phyloP scores from a whole-genome alignment of 2,329 filamentous ascomycete genomes.

The Botryotinia convoluta region DNA sequence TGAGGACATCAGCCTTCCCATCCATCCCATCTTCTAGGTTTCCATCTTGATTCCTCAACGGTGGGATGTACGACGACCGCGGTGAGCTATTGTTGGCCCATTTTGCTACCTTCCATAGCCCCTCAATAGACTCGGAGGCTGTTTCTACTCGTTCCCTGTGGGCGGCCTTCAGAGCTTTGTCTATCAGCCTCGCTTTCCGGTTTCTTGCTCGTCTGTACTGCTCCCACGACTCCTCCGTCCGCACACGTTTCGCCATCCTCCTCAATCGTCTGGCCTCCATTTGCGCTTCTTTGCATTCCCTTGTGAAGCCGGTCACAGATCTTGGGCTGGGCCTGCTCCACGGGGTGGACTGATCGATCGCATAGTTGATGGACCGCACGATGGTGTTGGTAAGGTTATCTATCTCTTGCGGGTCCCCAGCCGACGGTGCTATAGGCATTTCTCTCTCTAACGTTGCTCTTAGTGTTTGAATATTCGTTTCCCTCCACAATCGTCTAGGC shows the following conservation, averaged over 20 bases:
- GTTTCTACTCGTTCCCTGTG: constrained; percentile 22
- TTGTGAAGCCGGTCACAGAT: constrained; percentile 16
- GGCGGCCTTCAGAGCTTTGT: not conserved
- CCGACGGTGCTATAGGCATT: too few species aligned
- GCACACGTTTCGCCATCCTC: not conserved
- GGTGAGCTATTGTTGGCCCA: constrained; percentile 18
- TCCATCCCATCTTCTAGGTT: too few species aligned
- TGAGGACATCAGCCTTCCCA: too few species aligned
- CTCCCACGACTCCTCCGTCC: constrained; percentile 21
- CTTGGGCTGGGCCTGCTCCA: constrained; percentile 18
- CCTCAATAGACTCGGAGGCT: constrained; percentile 17
- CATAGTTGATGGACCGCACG: not conserved
- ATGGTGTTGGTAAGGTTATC: too few species aligned
- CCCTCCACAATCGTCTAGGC: too few species aligned
- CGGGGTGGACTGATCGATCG: constrained; percentile 16
- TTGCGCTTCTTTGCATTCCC: constrained; percentile 18
- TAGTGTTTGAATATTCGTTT: too few species aligned
- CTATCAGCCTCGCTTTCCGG: constrained; percentile 14
- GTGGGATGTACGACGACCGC: not conserved
- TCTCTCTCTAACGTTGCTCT: too few species aligned
- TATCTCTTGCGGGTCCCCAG: too few species aligned
- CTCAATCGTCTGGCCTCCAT: constrained; percentile 3
- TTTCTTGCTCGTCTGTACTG: constrained; percentile 22
- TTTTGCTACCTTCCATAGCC: constrained; percentile 22
- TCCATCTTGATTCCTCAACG: too few species aligned